Conservation (phyloP, 2,329 filamentous ascomycete species). For the Penicillium thymicola region DNA sequence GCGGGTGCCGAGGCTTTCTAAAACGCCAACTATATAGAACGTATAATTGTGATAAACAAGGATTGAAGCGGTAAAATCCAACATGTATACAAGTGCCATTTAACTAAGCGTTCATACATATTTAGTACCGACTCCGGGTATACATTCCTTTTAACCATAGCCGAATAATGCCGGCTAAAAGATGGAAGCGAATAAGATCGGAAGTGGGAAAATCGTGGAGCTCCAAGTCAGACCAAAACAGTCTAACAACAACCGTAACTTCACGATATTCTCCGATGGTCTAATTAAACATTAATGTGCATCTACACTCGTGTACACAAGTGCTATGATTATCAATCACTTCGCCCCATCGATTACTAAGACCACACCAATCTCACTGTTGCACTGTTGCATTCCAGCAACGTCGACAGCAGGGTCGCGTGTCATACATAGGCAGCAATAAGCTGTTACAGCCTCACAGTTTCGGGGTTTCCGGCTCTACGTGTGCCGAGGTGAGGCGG, state of each 20-base stretch:
- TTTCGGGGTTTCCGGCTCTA: neutral
- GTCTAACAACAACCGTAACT: neutral
- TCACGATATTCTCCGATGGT: neutral
- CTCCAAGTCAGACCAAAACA: neutral
- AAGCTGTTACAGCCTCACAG: conserved; percentile 7
- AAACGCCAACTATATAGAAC: neutral
- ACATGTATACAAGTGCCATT: neutral
- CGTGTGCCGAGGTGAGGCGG: neutral
- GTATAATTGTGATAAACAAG: neutral
- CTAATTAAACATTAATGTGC: neutral
- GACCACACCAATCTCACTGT: neutral
- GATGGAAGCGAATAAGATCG: neutral
- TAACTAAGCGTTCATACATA: neutral
- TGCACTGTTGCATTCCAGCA: neutral
- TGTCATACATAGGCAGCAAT: neutral
- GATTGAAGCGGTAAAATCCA: neutral
- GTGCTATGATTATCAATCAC: neutral
- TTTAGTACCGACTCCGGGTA: neutral
- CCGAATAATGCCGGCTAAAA: neutral
- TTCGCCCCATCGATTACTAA: neutral
- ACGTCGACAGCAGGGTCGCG: neutral
- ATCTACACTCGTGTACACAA: neutral
- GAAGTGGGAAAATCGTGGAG: too few relatives aligned
- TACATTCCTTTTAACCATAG: neutral
- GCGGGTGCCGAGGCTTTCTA: neutral